Conservation (phyloP, 495 filamentous ascomycete genomes). For the Cryomyces antarcticus region DNA sequence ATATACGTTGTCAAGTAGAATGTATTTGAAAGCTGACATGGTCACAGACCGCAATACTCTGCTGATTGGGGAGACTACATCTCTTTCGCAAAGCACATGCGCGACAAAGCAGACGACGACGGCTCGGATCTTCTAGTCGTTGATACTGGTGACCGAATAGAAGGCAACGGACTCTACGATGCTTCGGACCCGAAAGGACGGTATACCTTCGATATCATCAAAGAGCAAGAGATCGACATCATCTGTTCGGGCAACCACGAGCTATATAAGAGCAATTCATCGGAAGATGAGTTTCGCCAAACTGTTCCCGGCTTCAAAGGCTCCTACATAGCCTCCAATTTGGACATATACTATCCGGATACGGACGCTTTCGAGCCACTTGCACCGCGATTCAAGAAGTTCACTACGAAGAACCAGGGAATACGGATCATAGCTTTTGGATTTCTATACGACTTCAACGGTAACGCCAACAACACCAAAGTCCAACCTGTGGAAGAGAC, state of each 20-base stretch:
- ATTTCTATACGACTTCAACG: slow-evolving; percentile 83
- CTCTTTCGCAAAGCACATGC: slow-evolving; percentile 73
- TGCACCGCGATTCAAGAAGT: slow-evolving; percentile 65
- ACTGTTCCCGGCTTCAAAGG: slow-evolving; percentile 63
- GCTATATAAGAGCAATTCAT: slow-evolving; percentile 62
- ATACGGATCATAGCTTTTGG: slow-evolving; percentile 75
- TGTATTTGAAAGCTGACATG: not conserved
- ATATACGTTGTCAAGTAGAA: not conserved
- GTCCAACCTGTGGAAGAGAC: slow-evolving; percentile 61
- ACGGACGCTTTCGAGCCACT: slow-evolving; percentile 52
- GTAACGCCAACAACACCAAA: slow-evolving; percentile 72
- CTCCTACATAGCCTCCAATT: slow-evolving; percentile 71
- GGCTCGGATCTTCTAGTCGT: slow-evolving; percentile 72
- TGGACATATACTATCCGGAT: slow-evolving; percentile 64
- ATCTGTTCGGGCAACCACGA: slow-evolving; percentile 90
- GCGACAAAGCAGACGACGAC: slow-evolving; percentile 48
- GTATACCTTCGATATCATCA: slow-evolving; percentile 72
- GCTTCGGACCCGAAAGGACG: slow-evolving; percentile 68
- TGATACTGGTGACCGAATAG: slow-evolving; percentile 84
- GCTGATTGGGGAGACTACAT: slow-evolving; percentile 97
- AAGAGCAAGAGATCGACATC: slow-evolving; percentile 62
- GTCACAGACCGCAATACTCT: slow-evolving; percentile 55
- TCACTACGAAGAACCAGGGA: slow-evolving; percentile 71
- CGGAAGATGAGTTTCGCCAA: slow-evolving; percentile 49
- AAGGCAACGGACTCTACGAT: slow-evolving; percentile 95